phyloP scores from a whole-genome alignment of 2,329 filamentous ascomycete species.

The Blastomyces emzantsi region DNA sequence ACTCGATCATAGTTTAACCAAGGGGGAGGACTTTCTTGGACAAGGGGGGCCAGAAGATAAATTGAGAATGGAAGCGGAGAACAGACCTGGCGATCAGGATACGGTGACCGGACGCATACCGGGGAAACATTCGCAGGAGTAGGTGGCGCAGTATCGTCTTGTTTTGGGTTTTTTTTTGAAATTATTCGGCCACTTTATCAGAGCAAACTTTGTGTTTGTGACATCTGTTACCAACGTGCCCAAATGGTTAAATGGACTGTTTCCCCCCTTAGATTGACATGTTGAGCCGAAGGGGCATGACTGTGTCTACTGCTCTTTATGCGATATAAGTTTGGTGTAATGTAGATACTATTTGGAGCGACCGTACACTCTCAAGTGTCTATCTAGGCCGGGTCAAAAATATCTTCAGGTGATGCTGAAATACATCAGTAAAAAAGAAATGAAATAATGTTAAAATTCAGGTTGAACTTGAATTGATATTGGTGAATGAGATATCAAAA shows the following conservation, averaged over 20 bases:
- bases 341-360: neutral
- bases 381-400: neutral
- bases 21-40: conserved; percentile 31
- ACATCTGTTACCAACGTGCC: neutral
- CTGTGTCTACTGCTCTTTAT: neutral
- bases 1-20: conserved; percentile 23
- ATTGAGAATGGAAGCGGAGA: conserved; percentile 21
- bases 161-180: neutral
- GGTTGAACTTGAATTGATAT: no score
- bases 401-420: no score
- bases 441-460: no score
- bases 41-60: conserved; percentile 31
- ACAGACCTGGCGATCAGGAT: conserved; percentile 24
- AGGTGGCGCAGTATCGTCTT: neutral
- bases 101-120: conserved; percentile 13
- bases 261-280: neutral
- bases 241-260: neutral
- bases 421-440: no score
- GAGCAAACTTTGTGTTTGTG: neutral
- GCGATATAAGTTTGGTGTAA: neutral
- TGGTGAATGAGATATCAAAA: no score
- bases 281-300: neutral
- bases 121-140: neutral
- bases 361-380: neutral
- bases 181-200: neutral